Evolutionary conservation across 305 asterid species (phyloP).

Genomic region (Fraxinus sp.): DNA sequence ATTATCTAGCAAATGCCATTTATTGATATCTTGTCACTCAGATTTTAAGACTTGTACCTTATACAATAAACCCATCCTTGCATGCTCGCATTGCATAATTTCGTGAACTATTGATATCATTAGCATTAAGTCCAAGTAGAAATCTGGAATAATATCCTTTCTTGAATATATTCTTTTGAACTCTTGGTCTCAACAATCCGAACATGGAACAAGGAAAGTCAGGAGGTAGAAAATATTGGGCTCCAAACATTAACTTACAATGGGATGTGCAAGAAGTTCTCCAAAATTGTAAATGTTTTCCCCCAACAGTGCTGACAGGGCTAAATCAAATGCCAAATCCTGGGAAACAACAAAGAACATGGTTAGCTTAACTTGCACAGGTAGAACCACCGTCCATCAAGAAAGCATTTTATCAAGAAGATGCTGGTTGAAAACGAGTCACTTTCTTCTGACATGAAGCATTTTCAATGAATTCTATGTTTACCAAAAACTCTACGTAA

Average conservation of each 20-base stretch:
- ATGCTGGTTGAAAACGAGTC: not conserved
- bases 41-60: not conserved
- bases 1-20: not conserved
- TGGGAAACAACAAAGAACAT: conserved; percentile 26
- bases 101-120: not conserved
- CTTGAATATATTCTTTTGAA: not conserved
- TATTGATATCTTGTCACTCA: not conserved
- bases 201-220: not conserved
- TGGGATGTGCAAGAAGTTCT: conserved; percentile 96
- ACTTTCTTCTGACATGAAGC: not conserved
- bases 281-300: conserved; percentile 96
- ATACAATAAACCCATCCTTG: not conserved
- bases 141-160: not conserved
- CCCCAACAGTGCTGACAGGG: conserved; percentile 90
- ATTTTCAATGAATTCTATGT: not conserved
- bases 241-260: conserved; percentile 50
- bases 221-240: not conserved
- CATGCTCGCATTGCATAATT: not conserved
- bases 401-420: not conserved
- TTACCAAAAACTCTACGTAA: not conserved
- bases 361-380: conserved; percentile 5
- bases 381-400: conserved; percentile 12
- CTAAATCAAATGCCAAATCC: conserved; percentile 96
- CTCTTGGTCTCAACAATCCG: not conserved
- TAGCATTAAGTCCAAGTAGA: not conserved